Evolutionary conservation across 192 early-diverging fungal species (phyloP).

Genomic region (Entophlyctis luteolus): DNA sequence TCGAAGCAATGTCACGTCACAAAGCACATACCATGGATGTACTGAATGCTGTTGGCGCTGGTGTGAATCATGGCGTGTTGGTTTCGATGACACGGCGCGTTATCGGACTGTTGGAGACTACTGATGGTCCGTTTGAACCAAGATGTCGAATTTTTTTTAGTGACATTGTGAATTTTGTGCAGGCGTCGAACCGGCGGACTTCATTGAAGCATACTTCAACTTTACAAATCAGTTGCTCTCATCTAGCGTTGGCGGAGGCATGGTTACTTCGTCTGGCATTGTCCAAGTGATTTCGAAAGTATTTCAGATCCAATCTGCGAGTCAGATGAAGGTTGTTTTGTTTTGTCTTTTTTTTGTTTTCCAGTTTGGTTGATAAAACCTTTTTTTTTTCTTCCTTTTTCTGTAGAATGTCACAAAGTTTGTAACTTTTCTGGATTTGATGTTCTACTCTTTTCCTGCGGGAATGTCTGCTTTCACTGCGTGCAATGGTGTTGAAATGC

Average conservation of each 20-base stretch:
- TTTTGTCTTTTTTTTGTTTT: background rate
- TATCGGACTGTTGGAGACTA: slow-evolving; percentile 48
- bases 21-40: slow-evolving; percentile 73
- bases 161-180: background rate
- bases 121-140: background rate
- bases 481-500: slow-evolving; percentile 71
- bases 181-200: slow-evolving; percentile 44
- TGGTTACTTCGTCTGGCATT: slow-evolving; percentile 88
- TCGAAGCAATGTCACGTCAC: slow-evolving; percentile 82
- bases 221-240: slow-evolving; percentile 75
- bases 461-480: slow-evolving; percentile 78
- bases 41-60: slow-evolving; percentile 80
- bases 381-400: background rate
- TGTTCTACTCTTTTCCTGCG: slow-evolving; percentile 71
- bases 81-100: slow-evolving; percentile 78
- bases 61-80: slow-evolving; percentile 88
- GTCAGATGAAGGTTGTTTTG: slow-evolving; percentile 57
- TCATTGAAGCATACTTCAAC: slow-evolving; percentile 76
- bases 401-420: slow-evolving; percentile 49
- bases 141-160: background rate
- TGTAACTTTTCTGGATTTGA: slow-evolving; percentile 74
- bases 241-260: slow-evolving; percentile 78
- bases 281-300: slow-evolving; percentile 72
- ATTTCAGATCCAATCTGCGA: slow-evolving; percentile 58
- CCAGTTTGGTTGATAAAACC: background rate